Conservation (phyloP, 768 basidiomycete genomes). For the Postia placenta region DNA sequence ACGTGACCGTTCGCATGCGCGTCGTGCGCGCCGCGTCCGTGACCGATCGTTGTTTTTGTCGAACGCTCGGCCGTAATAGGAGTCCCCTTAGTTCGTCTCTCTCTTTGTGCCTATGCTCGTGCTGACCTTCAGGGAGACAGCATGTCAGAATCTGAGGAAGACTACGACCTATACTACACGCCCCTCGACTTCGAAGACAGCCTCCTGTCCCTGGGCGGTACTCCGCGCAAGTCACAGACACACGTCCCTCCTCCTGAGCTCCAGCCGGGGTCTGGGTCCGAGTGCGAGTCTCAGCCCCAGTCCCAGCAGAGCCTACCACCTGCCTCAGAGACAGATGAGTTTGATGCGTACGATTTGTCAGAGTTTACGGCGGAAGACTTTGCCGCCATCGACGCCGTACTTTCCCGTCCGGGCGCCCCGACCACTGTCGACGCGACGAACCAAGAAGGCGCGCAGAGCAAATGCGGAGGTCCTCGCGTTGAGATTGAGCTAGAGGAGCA, state of each 20-base stretch:
- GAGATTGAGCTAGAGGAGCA: constrained; percentile 16
- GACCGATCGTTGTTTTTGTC: not conserved
- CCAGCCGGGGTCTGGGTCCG: not conserved
- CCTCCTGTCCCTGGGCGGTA: not conserved
- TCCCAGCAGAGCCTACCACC: constrained; percentile 1
- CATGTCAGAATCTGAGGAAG: constrained; percentile 18
- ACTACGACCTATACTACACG: constrained; percentile 19
- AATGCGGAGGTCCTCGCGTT: constrained; percentile 18
- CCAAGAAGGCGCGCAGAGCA: constrained; percentile 6
- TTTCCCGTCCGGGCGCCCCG: not conserved
- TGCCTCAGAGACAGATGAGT: constrained; percentile 30
- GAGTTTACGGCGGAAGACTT: constrained; percentile 57
- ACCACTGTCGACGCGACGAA: not conserved
- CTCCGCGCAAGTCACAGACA: not conserved
- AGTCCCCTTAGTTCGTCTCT: not conserved
- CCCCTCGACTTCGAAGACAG: constrained; percentile 14
- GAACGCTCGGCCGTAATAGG: not conserved
- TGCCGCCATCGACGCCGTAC: constrained; percentile 36
- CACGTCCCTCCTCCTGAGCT: not conserved
- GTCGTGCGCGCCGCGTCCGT: not conserved
- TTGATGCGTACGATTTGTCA: constrained; percentile 42
- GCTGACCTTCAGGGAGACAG: not conserved
- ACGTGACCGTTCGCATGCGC: not conserved
- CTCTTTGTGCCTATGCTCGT: not conserved
- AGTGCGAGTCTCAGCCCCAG: constrained; percentile 13